These are phyloP conservation scores for Coleophoma cylindrospora DNA, from an alignment of 2,329 filamentous ascomycete genomes.

Conservation along the genomic window DNA sequence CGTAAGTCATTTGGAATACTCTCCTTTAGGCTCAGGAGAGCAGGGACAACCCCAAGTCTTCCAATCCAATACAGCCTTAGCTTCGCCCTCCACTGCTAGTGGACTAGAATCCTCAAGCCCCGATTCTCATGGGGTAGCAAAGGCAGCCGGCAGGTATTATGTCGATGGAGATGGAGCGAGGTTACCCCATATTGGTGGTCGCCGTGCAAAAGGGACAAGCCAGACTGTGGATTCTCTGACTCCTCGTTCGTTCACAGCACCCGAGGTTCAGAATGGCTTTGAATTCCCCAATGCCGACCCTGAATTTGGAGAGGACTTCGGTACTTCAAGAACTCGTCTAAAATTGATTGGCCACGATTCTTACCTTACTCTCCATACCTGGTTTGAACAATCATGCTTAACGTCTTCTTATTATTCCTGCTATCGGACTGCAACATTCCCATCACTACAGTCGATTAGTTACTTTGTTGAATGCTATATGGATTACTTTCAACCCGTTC, in stretches of 20 bases:
- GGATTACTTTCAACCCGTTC: slow-evolving; percentile 31
- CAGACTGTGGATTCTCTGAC: slow-evolving; percentile 5
- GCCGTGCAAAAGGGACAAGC: background rate
- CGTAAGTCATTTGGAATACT: no score
- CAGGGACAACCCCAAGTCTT: background rate
- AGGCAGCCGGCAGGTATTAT: slow-evolving; percentile 15
- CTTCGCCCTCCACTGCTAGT: slow-evolving; percentile 4
- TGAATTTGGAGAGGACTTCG: background rate
- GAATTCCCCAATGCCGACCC: slow-evolving; percentile 1
- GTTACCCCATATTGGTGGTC: slow-evolving; percentile 11
- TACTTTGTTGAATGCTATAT: slow-evolving; percentile 30
- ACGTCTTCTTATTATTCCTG: slow-evolving; percentile 8
- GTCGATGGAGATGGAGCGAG: slow-evolving; percentile 21
- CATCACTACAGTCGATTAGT: slow-evolving; percentile 8
- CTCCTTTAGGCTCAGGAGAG: no score
- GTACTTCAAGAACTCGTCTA: background rate
- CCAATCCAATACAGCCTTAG: background rate
- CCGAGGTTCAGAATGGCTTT: slow-evolving; percentile 1
- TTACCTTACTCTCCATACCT: slow-evolving; percentile 12
- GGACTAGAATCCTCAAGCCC: slow-evolving; percentile 10
- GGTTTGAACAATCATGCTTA: slow-evolving; percentile 14
- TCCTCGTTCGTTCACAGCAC: background rate
- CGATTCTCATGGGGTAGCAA: slow-evolving; percentile 9
- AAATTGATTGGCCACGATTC: background rate
- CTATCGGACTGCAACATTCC: slow-evolving; percentile 10